Conservation (phyloP, 1,284 basidiomycete genomes). For the Vanrija pseudolonga region DNA sequence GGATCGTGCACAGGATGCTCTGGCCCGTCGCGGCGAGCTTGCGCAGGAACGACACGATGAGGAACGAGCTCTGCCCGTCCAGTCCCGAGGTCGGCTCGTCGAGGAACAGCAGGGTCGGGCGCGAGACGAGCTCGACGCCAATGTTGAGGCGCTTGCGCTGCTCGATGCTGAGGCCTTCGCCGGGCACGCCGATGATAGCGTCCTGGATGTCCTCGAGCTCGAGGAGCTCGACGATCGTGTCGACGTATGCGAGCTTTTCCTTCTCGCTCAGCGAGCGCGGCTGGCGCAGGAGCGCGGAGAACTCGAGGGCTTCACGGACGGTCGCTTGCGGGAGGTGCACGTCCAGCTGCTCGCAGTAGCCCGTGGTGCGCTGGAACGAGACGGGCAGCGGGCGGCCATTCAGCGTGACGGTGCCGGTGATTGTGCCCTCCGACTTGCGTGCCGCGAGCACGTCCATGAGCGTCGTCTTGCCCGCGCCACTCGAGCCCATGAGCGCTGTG, state of each 20-base stretch:
- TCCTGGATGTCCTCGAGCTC: constrained; percentile 54
- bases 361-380: constrained; percentile 55
- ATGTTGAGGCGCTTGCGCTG: constrained; percentile 56
- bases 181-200: constrained; percentile 52
- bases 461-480: constrained; percentile 50
- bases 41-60: constrained; percentile 58
- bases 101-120: constrained; percentile 49
- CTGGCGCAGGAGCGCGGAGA: constrained; percentile 78
- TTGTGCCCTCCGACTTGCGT: constrained; percentile 43
- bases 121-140: constrained; percentile 50
- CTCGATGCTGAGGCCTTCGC: constrained; percentile 48
- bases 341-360: constrained; percentile 49
- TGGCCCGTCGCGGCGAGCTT: constrained; percentile 54
- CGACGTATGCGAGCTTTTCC: constrained; percentile 55
- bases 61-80: constrained; percentile 58
- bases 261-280: constrained; percentile 59
- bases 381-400: constrained; percentile 51
- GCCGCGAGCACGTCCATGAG: constrained; percentile 52
- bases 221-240: constrained; percentile 55
- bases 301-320: constrained; percentile 75
- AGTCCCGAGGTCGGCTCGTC: constrained; percentile 56
- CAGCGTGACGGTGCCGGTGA: constrained; percentile 50
- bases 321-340: constrained; percentile 42
- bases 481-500: constrained; percentile 52
- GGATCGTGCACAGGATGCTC: constrained; percentile 54